Evolutionary conservation across 2,329 filamentous ascomycete species (phyloP), one percentile per base, ranked within the genome.

Genomic region (Raffaelea deltoideospora): DNA sequence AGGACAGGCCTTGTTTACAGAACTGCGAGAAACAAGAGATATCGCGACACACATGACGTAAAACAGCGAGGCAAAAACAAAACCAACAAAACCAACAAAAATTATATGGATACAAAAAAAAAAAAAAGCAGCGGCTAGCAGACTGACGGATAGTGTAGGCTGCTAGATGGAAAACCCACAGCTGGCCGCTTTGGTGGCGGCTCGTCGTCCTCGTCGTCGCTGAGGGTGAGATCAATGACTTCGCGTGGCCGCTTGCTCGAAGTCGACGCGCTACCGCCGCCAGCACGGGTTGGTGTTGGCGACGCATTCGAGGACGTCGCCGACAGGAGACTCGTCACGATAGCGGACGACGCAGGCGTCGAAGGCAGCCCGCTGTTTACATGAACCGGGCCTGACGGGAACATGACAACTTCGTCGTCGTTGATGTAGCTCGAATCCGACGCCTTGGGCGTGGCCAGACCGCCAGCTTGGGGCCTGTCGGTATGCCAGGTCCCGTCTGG

Each of bases 401-500:
- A 3, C 14, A 27, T n/a, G 2, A n/a, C 4, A 20, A 69, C 65
- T 26, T 72, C 68, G n/a, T 69, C 65, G 28, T 62, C 59, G 21
- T 57, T 45, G 33, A 50, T 45, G 5, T 43, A 43, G 38, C 49
- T 47, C 3, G 47, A 36, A 10, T 50, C 37, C 4, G 34, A 15
- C 5, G 5, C 7, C 10, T 21, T 20, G 2, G 38, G 34, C 17
- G 34, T 37, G 10, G 34, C 29, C 15, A 22, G 33, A 8, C 6
- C 10, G 49, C 50, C 31, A 62, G 60, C 8, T 15, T 32, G 23
- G 3, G 28, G 14, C 23, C 40, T 40, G 2, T 33, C 43, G 1
- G 28, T 51, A 34, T 56, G 56, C 90, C 90, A 98, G 46, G 68
- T 65, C 3, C 88, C 90, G 45, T 86, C 70, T 1, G 88, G 85